Evolutionary conservation across 2,329 filamentous ascomycete species (phyloP), one percentile per base, ranked within the genome.

Genomic region (Calonectria fujianensis): DNA sequence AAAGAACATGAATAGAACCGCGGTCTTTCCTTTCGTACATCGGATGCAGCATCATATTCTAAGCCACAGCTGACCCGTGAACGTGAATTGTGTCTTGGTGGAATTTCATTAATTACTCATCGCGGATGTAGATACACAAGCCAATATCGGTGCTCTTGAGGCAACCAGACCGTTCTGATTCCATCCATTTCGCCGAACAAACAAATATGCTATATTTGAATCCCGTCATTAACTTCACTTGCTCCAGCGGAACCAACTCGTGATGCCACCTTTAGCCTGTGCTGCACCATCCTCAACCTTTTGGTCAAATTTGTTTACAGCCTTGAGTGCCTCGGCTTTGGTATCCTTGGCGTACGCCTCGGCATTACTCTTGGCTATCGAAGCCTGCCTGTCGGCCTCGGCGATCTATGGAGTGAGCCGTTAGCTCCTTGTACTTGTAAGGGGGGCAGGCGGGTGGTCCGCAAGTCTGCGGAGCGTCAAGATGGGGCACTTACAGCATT

Each of bases 181-280:
- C n/a, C 66, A 45, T 69, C 51, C 51, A 14, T 41, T 54, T 64
- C 45, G 27, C n/a, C 45, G 24, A 54, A 39, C 27, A 63, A 63
- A 29, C 45, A 41, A 70, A 32, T 24, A 70, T 64, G 45, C 57
- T 14, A 48, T 27, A 50, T 18, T 31, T 66, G 10, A 27, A 31
- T 52, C 37, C 51, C n/a, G 13, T 48, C 29, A 18, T 50, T 24
- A n/a, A 16, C 18, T 69, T 80, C 78, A 83, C 77, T 85, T 85
- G 81, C 81, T 81, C 66, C 91, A 90, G 72, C 95, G 93, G 82
- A 98, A 98, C 96, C 96, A 98, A 84, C 94, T 91, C 52, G 94
- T 94, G 81, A 98, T 85, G 77, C 94, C 94, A 81, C 92, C 91
- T 92, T 98, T 98, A 57, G 95, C 94, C 88, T 98, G 94, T 67